phyloP scores from a whole-genome alignment of 2,329 filamentous ascomycete genomes.

The Dothideomycetidae sp. region DNA sequence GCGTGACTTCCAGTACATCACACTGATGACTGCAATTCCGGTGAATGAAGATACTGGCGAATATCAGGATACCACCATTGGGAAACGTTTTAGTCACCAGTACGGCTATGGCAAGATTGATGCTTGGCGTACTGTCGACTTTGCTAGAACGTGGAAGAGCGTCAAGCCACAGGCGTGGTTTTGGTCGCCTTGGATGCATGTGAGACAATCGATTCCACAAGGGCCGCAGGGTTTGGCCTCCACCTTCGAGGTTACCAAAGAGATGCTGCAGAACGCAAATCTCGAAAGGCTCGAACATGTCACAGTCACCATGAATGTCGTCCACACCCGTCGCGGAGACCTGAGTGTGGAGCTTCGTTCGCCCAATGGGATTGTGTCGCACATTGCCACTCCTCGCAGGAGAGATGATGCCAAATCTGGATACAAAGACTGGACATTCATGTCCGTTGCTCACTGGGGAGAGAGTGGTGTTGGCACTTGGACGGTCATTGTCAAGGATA shows the following conservation, averaged over 20 bases:
- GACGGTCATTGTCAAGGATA: conserved; percentile 83
- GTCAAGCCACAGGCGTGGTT: conserved; percentile 96
- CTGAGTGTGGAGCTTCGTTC: conserved; percentile 84
- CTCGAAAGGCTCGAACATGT: conserved; percentile 82
- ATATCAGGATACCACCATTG: conserved; percentile 70
- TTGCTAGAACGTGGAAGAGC: conserved; percentile 67
- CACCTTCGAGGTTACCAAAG: conserved; percentile 64
- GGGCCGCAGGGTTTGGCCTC: conserved; percentile 66
- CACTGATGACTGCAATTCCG: conserved; percentile 68
- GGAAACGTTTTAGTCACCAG: conserved; percentile 81
- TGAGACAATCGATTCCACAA: conserved; percentile 74
- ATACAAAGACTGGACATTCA: conserved; percentile 95
- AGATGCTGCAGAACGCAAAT: conserved; percentile 71
- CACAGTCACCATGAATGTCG: conserved; percentile 92
- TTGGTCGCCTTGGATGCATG: conserved; percentile 84
- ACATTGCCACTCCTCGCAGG: conserved; percentile 63
- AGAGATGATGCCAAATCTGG: conserved; percentile 53
- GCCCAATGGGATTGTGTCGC: conserved; percentile 65
- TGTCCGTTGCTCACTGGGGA: conserved; percentile 96
- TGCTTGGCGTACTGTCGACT: conserved; percentile 69
- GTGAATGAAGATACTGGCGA: conserved; percentile 59
- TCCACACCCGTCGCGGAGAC: conserved; percentile 77
- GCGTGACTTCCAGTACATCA: conserved; percentile 89
- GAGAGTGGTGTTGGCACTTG: conserved; percentile 78
- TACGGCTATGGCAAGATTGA: conserved; percentile 96